These are phyloP conservation scores for Fonsecaea erecta DNA, from an alignment of 2,329 filamentous ascomycete species.

Conservation along the genomic window DNA sequence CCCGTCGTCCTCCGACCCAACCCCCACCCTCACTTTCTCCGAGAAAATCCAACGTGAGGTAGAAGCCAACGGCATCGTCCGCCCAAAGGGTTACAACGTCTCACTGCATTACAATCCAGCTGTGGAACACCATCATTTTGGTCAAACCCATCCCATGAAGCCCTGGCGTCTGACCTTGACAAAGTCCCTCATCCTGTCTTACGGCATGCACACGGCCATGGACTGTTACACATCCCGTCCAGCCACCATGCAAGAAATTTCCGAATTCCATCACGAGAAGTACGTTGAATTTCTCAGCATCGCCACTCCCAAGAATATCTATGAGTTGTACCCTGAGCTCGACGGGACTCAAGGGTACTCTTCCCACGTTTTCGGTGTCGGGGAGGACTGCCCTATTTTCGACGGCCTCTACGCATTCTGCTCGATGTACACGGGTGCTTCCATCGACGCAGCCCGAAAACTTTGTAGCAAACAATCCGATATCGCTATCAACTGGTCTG, in stretches of 20 bases:
- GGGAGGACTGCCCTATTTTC: conserved; percentile 94
- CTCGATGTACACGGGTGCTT: conserved; percentile 88
- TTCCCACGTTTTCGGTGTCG: conserved; percentile 76
- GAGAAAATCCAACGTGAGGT: conserved; percentile 59
- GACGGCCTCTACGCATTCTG: conserved; percentile 96
- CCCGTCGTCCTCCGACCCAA: not conserved
- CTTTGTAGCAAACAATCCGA: conserved; percentile 85
- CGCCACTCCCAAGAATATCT: conserved; percentile 71
- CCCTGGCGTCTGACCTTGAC: conserved; percentile 95
- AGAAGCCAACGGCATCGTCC: conserved; percentile 70
- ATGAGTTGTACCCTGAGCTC: conserved; percentile 52
- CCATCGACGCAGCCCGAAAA: conserved; percentile 87
- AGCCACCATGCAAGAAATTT: conserved; percentile 85
- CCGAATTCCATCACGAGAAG: conserved; percentile 82
- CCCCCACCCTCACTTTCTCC: conserved; percentile 53
- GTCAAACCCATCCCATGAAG: conserved; percentile 97
- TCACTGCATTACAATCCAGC: conserved; percentile 95
- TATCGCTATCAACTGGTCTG: conserved; percentile 97
- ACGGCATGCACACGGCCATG: conserved; percentile 96
- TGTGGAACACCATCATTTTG: conserved; percentile 96
- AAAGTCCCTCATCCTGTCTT: conserved; percentile 91
- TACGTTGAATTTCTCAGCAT: conserved; percentile 87
- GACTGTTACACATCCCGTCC: conserved; percentile 85
- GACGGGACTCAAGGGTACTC: conserved; percentile 34
- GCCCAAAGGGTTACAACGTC: conserved; percentile 84